Conservation (phyloP, 2,329 filamentous ascomycete species). For the Bertia moriformis region DNA sequence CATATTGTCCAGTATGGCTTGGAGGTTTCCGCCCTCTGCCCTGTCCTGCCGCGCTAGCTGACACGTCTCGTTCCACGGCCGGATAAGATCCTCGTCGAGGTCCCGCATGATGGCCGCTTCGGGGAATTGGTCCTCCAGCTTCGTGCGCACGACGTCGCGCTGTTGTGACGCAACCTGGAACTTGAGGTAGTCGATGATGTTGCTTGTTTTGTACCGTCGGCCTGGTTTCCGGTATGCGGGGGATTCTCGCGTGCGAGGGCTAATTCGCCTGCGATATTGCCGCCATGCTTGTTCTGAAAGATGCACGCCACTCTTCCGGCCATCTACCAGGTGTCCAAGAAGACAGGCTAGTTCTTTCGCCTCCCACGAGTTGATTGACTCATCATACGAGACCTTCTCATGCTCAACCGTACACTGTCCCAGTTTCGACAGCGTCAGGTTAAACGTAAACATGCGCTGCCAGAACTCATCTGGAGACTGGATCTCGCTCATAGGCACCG, state of each 20-base stretch:
- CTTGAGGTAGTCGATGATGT: constrained; percentile 24
- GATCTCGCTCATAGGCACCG: constrained; percentile 21
- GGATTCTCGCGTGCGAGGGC: constrained; percentile 5
- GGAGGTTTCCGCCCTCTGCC: neutral
- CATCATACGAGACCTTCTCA: constrained; percentile 34
- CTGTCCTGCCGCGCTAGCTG: neutral
- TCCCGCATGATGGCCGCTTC: neutral
- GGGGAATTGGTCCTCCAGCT: neutral
- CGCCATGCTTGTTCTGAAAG: constrained; percentile 22
- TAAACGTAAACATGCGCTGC: constrained; percentile 27
- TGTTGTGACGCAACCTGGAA: constrained; percentile 20
- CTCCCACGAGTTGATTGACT: constrained; percentile 16
- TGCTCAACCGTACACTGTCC: constrained; percentile 34
- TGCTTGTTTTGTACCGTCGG: constrained; percentile 14
- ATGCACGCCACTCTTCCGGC: constrained; percentile 24
- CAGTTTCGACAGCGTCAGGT: constrained; percentile 26
- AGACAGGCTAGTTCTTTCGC: constrained; percentile 22
- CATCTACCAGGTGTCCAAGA: constrained; percentile 27
- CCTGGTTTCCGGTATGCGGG: constrained; percentile 13
- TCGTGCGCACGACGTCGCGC: constrained; percentile 10
- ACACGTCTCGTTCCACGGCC: constrained; percentile 12
- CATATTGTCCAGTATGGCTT: neutral
- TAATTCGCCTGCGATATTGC: constrained; percentile 15
- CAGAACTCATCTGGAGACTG: constrained; percentile 21
- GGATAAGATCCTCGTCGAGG: constrained; percentile 18